Evolutionary conservation across 148 eudicot species (phyloP), one percentile per base, ranked within the genome.

Genomic region (Amaranthus palmeri): DNA sequence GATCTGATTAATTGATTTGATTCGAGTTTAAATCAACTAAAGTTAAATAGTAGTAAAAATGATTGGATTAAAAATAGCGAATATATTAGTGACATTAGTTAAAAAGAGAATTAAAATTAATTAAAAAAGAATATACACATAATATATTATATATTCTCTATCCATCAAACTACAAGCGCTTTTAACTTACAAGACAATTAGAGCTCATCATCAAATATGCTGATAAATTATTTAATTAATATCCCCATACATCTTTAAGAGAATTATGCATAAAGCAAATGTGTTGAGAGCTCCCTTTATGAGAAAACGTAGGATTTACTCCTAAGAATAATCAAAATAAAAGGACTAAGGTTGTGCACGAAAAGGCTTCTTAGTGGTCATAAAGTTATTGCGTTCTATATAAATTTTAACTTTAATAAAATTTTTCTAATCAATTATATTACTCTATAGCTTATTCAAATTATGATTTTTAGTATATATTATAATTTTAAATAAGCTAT

Each of bases 331-430:
- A 40, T 74, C 14, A 25, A 65, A 13, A 55, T 55, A 47, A 74
- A 74, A 56, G 54, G 47, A 17, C 40, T 54, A 13, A 54, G 60
- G 61, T 40, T 55, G 6, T 55, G 52, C 61, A 47, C 70, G 25
- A 45, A 65, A 74, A 66, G 54, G 41, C 48, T 55, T 66, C 50
- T 36, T 46, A 74, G 71, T 65, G 76, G 76, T 74, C 71, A 55
- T 18, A 74, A 74, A 74, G 71, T 4, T 56, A 17, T 15, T 47
- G 63, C 68, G 44, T 62, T 68, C 75, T 51, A 42, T 72, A 42
- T 48, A 61, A 57, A 10, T 47, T 51, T 72, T 49, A 10, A 10
- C 54, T 56, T 56, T 45, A 55, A 25, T 25, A 25, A 25, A 25
- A 25, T 25, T 25, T 41, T 7, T 53, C 25, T 7, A 68, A 25